phyloP scores from a whole-genome alignment of 2,329 filamentous ascomycete species.

The Colletotrichum sp. region DNA sequence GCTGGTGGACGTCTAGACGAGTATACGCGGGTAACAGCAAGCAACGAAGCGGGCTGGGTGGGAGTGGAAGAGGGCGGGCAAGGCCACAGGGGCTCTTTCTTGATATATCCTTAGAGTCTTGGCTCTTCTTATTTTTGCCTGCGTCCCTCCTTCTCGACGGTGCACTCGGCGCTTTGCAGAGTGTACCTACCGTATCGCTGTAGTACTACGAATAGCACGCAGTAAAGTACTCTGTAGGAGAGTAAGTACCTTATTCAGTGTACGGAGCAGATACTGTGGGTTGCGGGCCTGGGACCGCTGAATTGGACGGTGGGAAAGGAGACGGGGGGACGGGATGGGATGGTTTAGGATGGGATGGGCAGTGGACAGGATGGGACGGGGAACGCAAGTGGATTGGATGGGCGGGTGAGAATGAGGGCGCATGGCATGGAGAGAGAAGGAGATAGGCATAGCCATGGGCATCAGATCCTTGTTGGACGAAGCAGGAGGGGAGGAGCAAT shows the following conservation, averaged over 20 bases:
- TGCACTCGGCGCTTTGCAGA: neutral
- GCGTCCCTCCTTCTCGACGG: neutral
- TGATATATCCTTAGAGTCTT: slow-evolving; percentile 17
- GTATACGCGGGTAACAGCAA: neutral
- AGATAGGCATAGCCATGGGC: slow-evolving; percentile 6
- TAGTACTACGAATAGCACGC: neutral
- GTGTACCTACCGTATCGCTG: neutral
- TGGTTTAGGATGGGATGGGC: slow-evolving; percentile 3
- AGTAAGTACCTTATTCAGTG: neutral
- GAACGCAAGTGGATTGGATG: slow-evolving; percentile 4
- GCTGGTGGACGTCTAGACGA: neutral
- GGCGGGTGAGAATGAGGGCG: neutral
- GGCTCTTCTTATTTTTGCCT: neutral
- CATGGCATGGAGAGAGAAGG: slow-evolving; percentile 4
- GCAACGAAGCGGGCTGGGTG: neutral
- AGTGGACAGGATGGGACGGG: slow-evolving; percentile 7
- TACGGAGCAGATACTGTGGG: neutral
- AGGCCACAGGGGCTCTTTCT: slow-evolving; percentile 17
- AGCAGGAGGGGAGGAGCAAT: neutral
- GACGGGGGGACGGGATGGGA: neutral
- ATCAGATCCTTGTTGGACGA: slow-evolving; percentile 1
- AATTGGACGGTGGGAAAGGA: slow-evolving; percentile 3
- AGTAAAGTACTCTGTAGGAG: neutral
- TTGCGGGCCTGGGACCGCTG: neutral
- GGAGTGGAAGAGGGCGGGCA: neutral